Percentiles rank a stretch among this genome's conserved stretches.
phyloP scores from a whole-genome alignment of 2,329 filamentous ascomycete genomes.

The Nothophaeocryptopus gaeumannii region DNA sequence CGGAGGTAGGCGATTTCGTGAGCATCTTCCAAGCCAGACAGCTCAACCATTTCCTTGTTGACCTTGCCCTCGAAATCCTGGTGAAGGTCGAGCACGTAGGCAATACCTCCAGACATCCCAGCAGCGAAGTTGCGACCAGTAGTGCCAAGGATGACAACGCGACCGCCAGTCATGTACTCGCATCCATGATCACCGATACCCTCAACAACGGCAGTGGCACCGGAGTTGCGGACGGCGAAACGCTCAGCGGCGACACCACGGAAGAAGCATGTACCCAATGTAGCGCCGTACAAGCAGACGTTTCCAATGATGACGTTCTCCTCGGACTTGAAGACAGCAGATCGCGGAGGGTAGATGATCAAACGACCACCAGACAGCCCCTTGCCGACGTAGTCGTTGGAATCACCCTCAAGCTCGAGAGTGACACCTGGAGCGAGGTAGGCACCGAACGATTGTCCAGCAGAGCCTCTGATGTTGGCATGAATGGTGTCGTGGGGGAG shows the following conservation, averaged over 20 bases:
- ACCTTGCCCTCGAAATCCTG: constrained; percentile 89
- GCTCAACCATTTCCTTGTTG: constrained; percentile 96
- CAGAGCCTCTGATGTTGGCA: constrained; percentile 93
- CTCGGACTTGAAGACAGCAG: constrained; percentile 90
- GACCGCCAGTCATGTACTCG: constrained; percentile 98
- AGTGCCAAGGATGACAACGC: constrained; percentile 78
- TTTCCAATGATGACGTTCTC: constrained; percentile 94
- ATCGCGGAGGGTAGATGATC: constrained; percentile 88
- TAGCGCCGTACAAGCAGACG: constrained; percentile 92
- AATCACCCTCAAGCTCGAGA: constrained; percentile 88
- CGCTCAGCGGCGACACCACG: constrained; percentile 93
- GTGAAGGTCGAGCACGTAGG: constrained; percentile 86
- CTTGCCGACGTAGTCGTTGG: constrained; percentile 97
- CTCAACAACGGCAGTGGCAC: constrained; percentile 92
- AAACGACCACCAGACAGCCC: constrained; percentile 88
- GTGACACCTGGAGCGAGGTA: constrained; percentile 92
- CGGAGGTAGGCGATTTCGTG: constrained; percentile 86
- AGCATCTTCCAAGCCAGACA: constrained; percentile 77
- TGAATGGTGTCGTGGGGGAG: constrained; percentile 91
- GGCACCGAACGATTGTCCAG: constrained; percentile 93
- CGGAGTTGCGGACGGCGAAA: constrained; percentile 94
- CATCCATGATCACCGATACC: constrained; percentile 94
- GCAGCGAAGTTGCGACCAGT: constrained; percentile 97
- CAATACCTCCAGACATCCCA: constrained; percentile 97
- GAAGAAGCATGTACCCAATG: constrained; percentile 90